Evolutionary conservation across 768 basidiomycete species (phyloP), one percentile per base, ranked within the genome.

Genomic region (Suillus spraguei): DNA sequence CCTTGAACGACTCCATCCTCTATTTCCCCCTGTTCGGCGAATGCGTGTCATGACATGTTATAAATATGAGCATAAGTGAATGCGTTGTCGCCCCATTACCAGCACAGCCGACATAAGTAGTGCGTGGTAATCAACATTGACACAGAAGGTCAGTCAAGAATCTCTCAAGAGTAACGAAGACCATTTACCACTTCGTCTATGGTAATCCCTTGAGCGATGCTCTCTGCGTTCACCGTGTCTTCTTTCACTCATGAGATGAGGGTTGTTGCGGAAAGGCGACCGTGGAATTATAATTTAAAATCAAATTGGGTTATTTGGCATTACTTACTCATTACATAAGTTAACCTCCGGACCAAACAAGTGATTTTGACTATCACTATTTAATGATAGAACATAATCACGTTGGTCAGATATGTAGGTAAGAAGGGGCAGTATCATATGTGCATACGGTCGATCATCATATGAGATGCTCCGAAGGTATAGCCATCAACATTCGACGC

Each of bases 61-160:
- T 50, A 50, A 46, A 36, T 10, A 50, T 17, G 10, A 63, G 28
- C 53, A 22, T 55, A 13, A 54, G 24, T 46, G 24, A 39, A 32
- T 65, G 59, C 61, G 14, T 32, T 61, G 67, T 39, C 66, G 66
- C 70, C 73, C 73, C 61, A 55, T 63, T 55, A 65, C 64, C 69
- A 49, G 4, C 39, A 47, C 54, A 67, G 46, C 59, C 39, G 28
- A 52, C 28, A 52, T 39, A n/a, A n/a, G n/a, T n/a, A 24, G 46
- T 28, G 64, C 65, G 66, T 68, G 66, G 68, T 71, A 67, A 67
- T 68, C 73, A 74, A 63, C 69, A 75, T 64, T 59, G 55, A 52
- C 35, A 62, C 41, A 62, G 59, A 60, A 66, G 54, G 62, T 74
- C 69, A 74, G 73, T 64, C 65, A 65, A 60, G 60, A 35, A 64